Base-by-base conservation (phyloP, 148 eudicot species). In the Arctostaphylos glauca region DNA sequence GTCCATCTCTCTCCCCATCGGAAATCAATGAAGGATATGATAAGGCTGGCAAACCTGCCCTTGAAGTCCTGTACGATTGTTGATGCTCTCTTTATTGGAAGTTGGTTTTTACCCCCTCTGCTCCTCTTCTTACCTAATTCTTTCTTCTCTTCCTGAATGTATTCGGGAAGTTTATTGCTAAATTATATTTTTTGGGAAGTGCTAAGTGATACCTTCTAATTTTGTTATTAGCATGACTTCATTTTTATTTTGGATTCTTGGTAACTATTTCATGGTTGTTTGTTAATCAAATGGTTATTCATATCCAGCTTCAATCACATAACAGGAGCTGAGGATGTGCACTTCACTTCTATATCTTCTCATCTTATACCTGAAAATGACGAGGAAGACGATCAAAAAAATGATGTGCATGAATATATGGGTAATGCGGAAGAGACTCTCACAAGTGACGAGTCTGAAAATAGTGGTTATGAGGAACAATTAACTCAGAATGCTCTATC, bases 251-350 rank as follows among this genome's bases (percentile, higher is more conserved):
- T 19, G 70, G 18, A 53, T 78, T 72, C 54, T 79, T 13, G 74
- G 21, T 18, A 59, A 19, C 16, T 59, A 50, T 80, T 23, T 73
- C 46, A 5, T 50, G 48, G 41, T 23, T 62, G 44, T 44, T 74
- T 72, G 53, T 76, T 71, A 67, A 48, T 60, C 47, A 58, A 79
- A 47, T 74, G 66, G 77, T 68, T 46, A 74, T 18, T 79, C 56
- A 75, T 59, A 44, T 78, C 76, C 86, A 95, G 98, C 59, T 96
- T 94, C 85, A 96, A 96, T 90, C 99, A 96, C 91, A 94, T 94
- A 85, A 96, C 97, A n/a, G 94, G 91, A 85, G 94, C 93, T 77
- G 99, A 96, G 83, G 93, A 96, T 88, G 94, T 96, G 81, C 98
- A 95, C 86, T 87, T 95, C 84, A 92, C 98, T 48, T 72, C 91